phyloP scores from a whole-genome alignment of 2,329 filamentous ascomycete genomes.

The Neurospora sp. region DNA sequence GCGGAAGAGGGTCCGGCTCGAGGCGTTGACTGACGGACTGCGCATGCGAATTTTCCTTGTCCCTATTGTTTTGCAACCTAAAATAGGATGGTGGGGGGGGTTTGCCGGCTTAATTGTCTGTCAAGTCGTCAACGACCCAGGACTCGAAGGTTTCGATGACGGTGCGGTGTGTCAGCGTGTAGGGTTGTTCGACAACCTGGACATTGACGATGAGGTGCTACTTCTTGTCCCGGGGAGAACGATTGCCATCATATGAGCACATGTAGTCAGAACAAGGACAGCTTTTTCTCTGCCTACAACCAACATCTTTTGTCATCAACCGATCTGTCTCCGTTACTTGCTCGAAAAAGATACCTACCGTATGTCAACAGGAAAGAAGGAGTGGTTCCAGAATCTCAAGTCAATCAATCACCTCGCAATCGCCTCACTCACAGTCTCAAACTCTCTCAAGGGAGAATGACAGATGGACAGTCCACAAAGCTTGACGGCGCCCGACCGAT shows the following conservation, averaged over 20 bases:
- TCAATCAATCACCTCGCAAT: background rate
- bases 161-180: background rate
- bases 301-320: background rate
- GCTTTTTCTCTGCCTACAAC: background rate
- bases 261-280: background rate
- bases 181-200: rapidly evolving
- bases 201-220: background rate
- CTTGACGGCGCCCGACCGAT: background rate
- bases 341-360: background rate
- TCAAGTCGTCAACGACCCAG: background rate
- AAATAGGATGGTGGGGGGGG: background rate
- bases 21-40: background rate
- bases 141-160: background rate
- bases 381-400: background rate
- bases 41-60: background rate
- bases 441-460: background rate
- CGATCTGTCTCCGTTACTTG: background rate
- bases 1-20: background rate
- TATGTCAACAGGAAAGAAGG: background rate
- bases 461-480: background rate
- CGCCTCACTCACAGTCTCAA: background rate
- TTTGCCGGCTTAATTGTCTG: background rate
- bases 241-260: background rate
- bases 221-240: background rate
- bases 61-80: background rate